Evolutionary conservation across 78 protist species (phyloP).

Genomic region (Isochrysis galbana): DNA sequence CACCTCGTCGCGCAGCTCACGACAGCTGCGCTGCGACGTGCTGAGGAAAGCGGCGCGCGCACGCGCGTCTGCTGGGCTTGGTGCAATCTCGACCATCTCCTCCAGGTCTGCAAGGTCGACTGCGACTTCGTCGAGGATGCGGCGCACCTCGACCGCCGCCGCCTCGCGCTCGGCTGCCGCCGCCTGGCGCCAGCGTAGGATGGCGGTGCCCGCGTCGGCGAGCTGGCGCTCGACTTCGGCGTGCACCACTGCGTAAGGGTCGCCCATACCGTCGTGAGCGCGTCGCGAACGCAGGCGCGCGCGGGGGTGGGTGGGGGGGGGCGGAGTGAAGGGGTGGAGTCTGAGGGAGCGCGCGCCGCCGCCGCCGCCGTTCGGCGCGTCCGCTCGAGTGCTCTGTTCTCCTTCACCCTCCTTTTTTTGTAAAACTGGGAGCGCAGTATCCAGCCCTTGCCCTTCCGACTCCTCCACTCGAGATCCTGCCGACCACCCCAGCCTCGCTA

Average conservation of each 20-base stretch:
- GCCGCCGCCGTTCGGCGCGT: too few species aligned
- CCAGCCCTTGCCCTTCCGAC: too few species aligned
- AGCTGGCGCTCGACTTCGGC: background rate
- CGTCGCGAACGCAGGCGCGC: too few species aligned
- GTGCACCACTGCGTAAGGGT: background rate
- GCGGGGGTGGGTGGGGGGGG: too few species aligned
- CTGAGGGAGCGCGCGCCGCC: too few species aligned
- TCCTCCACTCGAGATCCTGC: too few species aligned
- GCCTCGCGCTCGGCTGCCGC: background rate
- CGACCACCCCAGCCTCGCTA: too few species aligned
- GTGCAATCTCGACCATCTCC: background rate
- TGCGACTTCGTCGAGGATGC: background rate
- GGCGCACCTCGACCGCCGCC: background rate
- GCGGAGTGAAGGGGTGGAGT: too few species aligned
- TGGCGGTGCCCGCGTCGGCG: background rate
- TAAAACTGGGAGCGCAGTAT: too few species aligned
- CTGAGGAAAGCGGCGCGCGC: background rate
- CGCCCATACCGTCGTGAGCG: too few species aligned
- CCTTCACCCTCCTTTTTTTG: too few species aligned
- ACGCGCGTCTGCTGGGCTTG: background rate
- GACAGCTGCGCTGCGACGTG: background rate
- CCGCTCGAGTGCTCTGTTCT: too few species aligned
- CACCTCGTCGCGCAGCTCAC: background rate
- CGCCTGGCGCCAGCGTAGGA: background rate
- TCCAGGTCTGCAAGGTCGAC: background rate